Evolutionary conservation across 805 yeast species (phyloP), one percentile per base, ranked within the genome.

Genomic region (Schwanniomyces yamadae): DNA sequence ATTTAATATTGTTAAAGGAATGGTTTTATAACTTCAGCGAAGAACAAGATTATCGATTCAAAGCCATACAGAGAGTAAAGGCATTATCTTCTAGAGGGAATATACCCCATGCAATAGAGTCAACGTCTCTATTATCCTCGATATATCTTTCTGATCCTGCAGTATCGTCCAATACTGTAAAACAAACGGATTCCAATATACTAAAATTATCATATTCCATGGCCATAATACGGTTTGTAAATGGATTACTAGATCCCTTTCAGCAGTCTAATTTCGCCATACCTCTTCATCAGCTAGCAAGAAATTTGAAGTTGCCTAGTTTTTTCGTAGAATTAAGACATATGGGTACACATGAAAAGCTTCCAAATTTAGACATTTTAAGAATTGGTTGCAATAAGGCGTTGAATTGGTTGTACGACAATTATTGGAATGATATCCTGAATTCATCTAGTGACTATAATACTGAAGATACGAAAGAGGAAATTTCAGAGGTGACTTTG

Each of bases 261-360:
- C 99, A 93, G 58, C 85, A 81, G 48, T 77, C 89, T 1, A 75
- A 71, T 28, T 82, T 64, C 53, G 96, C 96, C 0, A 75, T 84
- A 11, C 90, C 97, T 5, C 62, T 93, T 48, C 83, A 84, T 43
- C 70, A 72, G 5, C 60, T 93, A 16, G 98, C 98, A 0, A 73
- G 66, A 35, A 72, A 73, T 28, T 59, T 86, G 15, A 74, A 77
- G 1, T 64, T 93, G 16, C 96, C 98, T 0, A 69, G 81, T 21
- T 75, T 75, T 50, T 88, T 93, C 58, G 99, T 93, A 1, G 99
- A 93, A 52, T 54, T 88, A 20, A 71, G 99, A 37, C 98, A 93
- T 57, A 75, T 78, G 49, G 90, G 95, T 4, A 91, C 99, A 0
- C 99, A 93, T 57, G 98, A 91, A 49, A 65, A 69, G 12, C 59